Evolutionary conservation across 1,284 basidiomycete genomes (phyloP).

Genomic region (Trichosporon asahii): DNA sequence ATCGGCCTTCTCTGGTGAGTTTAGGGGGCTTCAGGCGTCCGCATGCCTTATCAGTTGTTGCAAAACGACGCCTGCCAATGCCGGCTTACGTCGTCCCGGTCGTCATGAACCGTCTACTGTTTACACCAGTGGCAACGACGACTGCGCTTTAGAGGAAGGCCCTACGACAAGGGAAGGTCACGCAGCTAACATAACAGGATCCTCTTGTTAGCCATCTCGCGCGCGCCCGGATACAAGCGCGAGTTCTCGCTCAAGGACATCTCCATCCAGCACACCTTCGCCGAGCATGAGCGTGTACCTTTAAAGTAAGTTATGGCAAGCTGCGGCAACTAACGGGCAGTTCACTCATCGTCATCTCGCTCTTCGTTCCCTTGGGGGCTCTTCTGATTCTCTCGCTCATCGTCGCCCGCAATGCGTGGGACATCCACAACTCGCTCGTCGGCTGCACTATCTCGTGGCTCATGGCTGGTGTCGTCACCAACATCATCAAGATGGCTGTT

Average conservation of each 20-base stretch:
- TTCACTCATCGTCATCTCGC: constrained; percentile 65
- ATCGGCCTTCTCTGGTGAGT: constrained; percentile 67
- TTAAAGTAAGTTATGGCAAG: constrained; percentile 52
- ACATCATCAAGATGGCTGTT: constrained; percentile 72
- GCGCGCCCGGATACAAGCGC: constrained; percentile 73
- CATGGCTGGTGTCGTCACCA: constrained; percentile 75
- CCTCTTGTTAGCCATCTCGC: constrained; percentile 66
- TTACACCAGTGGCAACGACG: not conserved
- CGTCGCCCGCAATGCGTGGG: constrained; percentile 78
- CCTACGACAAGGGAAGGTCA: not conserved
- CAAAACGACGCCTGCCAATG: too few relatives aligned
- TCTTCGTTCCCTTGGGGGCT: constrained; percentile 65
- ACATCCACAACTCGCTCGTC: constrained; percentile 78
- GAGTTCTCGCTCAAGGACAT: constrained; percentile 78
- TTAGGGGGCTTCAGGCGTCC: not conserved
- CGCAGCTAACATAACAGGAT: constrained; percentile 54
- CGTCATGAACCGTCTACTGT: too few relatives aligned
- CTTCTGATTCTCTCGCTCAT: constrained; percentile 66
- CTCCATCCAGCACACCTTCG: constrained; percentile 66
- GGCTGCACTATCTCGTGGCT: constrained; percentile 67
- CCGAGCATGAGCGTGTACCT: constrained; percentile 78
- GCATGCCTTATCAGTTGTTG: not conserved
- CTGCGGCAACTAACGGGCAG: constrained; percentile 45
- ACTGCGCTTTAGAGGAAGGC: not conserved
- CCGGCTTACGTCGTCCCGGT: too few relatives aligned